phyloP scores from a whole-genome alignment of 345 rosid species.

The Rhizophora apiculata region DNA sequence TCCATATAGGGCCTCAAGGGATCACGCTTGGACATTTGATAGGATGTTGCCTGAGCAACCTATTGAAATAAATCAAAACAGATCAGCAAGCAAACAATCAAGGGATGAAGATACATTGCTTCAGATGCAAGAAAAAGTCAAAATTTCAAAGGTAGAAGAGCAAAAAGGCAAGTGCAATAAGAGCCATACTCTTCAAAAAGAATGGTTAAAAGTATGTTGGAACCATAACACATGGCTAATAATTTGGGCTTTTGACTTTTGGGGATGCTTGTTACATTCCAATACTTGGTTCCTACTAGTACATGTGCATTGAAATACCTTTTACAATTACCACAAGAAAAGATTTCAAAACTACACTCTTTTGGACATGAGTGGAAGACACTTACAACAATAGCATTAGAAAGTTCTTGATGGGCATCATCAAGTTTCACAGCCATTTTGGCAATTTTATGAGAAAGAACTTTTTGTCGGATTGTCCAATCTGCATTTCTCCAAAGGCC shows the following conservation, averaged over 20 bases:
- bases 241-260: background rate
- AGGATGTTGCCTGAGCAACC: slow-evolving; percentile 99
- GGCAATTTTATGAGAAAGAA: slow-evolving; percentile 95
- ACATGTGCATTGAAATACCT: too few relatives aligned
- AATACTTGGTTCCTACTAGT: too few relatives aligned
- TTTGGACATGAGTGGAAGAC: background rate
- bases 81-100: background rate
- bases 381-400: slow-evolving; percentile 97
- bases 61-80: slow-evolving; percentile 32
- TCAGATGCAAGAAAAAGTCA: background rate
- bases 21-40: slow-evolving; percentile 99
- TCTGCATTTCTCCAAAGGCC: slow-evolving; percentile 86
- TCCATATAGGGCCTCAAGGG: slow-evolving; percentile 95
- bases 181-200: too few relatives aligned
- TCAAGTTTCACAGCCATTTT: slow-evolving; percentile 98
- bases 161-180: too few relatives aligned
- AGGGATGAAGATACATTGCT: background rate
- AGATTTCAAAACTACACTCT: background rate
- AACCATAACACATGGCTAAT: background rate
- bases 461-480: slow-evolving; percentile 89
- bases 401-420: slow-evolving; percentile 94
- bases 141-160: too few relatives aligned
- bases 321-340: too few relatives aligned
- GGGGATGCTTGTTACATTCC: background rate
- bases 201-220: too few relatives aligned